Percentiles rank a stretch among this genome's conserved stretches.
Conservation (phyloP, 176 grass and related monocot genomes). For the Oryza meyeriana region DNA sequence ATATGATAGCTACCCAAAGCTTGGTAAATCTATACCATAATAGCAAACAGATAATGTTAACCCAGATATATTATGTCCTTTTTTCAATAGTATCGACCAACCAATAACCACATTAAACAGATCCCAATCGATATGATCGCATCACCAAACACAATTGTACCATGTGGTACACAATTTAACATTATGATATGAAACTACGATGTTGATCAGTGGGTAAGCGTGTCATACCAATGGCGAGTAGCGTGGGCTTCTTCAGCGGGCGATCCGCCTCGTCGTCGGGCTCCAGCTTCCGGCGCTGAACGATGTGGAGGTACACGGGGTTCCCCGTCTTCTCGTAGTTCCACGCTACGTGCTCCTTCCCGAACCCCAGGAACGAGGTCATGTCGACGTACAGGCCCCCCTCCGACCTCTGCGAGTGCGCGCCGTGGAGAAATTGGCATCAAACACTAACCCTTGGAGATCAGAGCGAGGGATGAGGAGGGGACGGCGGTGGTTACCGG, state of each 20-base stretch:
- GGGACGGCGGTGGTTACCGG: slow-evolving; percentile 37
- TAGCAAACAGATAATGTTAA: neutral
- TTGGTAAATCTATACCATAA: neutral
- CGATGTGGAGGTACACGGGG: slow-evolving; percentile 89
- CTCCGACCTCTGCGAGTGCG: slow-evolving; percentile 54
- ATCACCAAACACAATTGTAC: neutral
- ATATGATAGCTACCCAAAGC: neutral
- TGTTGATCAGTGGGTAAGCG: neutral
- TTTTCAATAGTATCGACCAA: neutral
- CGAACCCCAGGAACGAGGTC: slow-evolving; percentile 84
- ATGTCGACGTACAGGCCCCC: slow-evolving; percentile 84
- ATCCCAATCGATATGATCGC: neutral
- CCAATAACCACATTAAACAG: neutral
- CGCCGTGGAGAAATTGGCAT: neutral
- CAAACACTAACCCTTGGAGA: slow-evolving; percentile 31
- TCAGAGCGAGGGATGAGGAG: neutral
- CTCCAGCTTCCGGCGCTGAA: slow-evolving; percentile 60
- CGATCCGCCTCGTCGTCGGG: slow-evolving; percentile 79
- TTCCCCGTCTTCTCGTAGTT: slow-evolving; percentile 83
- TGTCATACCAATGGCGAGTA: slow-evolving; percentile 80
- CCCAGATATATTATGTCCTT: neutral
- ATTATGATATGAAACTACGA: neutral
- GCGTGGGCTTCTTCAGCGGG: slow-evolving; percentile 83
- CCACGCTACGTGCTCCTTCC: slow-evolving; percentile 79
- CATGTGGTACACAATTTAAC: neutral